Conservation (phyloP, 208 protist genomes). For the Endotrypanum monterogeii region DNA sequence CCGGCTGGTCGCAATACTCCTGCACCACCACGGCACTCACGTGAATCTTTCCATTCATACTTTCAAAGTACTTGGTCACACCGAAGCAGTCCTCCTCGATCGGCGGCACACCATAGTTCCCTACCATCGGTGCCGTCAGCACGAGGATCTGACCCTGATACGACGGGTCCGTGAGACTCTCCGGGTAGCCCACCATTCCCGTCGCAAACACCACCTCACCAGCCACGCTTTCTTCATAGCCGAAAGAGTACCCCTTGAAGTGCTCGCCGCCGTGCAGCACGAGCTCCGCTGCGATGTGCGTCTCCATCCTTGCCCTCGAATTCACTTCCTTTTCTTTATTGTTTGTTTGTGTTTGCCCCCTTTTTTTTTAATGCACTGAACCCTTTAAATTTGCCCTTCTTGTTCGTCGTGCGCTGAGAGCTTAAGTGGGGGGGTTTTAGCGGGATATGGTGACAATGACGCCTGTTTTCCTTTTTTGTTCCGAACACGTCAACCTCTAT, state of each 20-base stretch:
- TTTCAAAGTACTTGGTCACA: conserved; percentile 97
- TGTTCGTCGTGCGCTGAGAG: background rate
- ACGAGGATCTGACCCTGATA: conserved; percentile 98
- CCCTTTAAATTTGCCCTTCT: background rate
- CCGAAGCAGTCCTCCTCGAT: conserved; percentile 92
- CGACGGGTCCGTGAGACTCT: conserved; percentile 97
- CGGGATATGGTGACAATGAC: too few relatives aligned
- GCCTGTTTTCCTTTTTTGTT: too few relatives aligned
- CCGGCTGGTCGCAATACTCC: conserved; percentile 95
- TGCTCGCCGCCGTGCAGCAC: conserved; percentile 94
- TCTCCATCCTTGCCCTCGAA: too few relatives aligned
- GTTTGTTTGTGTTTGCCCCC: background rate
- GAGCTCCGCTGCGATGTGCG: conserved; percentile 69
- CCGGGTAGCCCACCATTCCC: conserved; percentile 95
- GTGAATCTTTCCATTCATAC: conserved; percentile 84
- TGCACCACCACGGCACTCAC: conserved; percentile 92
- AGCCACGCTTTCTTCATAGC: conserved; percentile 89
- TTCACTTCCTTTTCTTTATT: background rate
- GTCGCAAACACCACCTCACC: conserved; percentile 95
- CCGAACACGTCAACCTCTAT: too few relatives aligned
- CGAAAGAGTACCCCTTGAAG: conserved; percentile 96
- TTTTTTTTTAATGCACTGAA: background rate
- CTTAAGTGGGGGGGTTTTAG: background rate
- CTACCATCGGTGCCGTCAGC: conserved; percentile 97
- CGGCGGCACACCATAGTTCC: conserved; percentile 97